Evolutionary conservation across 768 basidiomycete genomes (phyloP), one percentile per base, ranked within the genome.

Genomic region (Lentinula raphanica): DNA sequence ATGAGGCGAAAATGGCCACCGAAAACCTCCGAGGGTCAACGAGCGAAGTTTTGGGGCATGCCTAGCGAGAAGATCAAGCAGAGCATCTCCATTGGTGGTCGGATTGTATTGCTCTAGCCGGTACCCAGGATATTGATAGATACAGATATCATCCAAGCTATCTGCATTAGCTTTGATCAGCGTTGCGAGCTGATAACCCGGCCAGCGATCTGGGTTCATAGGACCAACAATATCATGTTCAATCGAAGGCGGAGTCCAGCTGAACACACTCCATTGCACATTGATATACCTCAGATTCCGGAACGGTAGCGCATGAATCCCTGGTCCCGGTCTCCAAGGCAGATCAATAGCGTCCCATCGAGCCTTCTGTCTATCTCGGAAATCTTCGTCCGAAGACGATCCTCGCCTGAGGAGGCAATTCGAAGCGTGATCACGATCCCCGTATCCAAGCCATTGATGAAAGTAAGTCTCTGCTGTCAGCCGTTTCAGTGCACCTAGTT

Each of bases 41-140:
- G 31, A 31, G 2, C 21, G 27, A 19, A 55, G 25, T 23, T 45
- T 6, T 8, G 54, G 54, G 6, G 31, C 54, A 44, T 45, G 9
- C 8, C 35, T 6, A 4, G 54, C 31, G 5, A 55, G 27, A 8
- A 45, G 29, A 29, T 55, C 4, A 17, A 55, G 15, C 23, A 55
- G 13, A 21, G 17, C 35, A 23, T 53, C 50, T 21, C 12, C 6
- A 15, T 17, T 21, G 7, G 12, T 13, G 21, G 1, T 31, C 15
- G 27, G 19, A 15, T 12, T 12, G 17, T 53, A 25, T 4, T 42
- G 9, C 31, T 51, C 31, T 28, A 29, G 3, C 40, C 23, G 31
- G 28, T 29, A 55, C n/a, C 54, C 54, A 31, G 54, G 54, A 45
- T 55, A 55, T 17, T 55, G 40, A 29, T 55, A 39, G 7, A 55